Base-by-base conservation (phyloP, 2,329 filamentous ascomycete species). In the Phoma sp. region DNA sequence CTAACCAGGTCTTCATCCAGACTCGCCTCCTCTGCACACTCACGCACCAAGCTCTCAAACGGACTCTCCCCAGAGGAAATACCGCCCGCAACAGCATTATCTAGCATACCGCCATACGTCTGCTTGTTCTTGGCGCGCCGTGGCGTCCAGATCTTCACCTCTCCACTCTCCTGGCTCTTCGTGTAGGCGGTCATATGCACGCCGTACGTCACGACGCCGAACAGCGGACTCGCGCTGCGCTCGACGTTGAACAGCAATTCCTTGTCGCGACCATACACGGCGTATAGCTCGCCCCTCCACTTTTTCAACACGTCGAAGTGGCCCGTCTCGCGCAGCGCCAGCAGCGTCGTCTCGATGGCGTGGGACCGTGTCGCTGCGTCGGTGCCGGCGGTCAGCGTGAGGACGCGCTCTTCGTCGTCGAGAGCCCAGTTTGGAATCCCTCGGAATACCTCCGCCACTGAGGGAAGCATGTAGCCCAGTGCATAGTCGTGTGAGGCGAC, bases 81-180 rank as follows among this genome's bases (percentile, higher is more conserved):
- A 0, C 92, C 91, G 3, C 91, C 91, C 0, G 93, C 95, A 6
- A 96, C 95, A 1, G 92, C 92, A 74, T 98, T 99, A 76, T 99
- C 95, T 62, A 99, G 81, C 81, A 97, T 93, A n/a, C 89, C 84
- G 0, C 89, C 88, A 71, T 94, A 99, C 0, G 92, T 97, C 63
- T 90, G 86, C 80, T 98, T 99, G 55, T 81, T 84, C 45, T 80
- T 81, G 12, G 92, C 85, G 9, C 95, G 84, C 40, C 88, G 84
- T 3, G 95, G 90, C 1, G 96, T 85, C 94, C 95, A 98, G 36
- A 99, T 81, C 68, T 86, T 88, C 39, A 96, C 77, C 17, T 87
- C 88, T 47, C 82, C 75, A 7, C 24, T 37, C 35, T 82, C 78
- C 21, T 58, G 51, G 13, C 68, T 69, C 24, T 63, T 59, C 12